Conservation (phyloP, 345 rosid species). For the Melaleuca alternifolia region DNA sequence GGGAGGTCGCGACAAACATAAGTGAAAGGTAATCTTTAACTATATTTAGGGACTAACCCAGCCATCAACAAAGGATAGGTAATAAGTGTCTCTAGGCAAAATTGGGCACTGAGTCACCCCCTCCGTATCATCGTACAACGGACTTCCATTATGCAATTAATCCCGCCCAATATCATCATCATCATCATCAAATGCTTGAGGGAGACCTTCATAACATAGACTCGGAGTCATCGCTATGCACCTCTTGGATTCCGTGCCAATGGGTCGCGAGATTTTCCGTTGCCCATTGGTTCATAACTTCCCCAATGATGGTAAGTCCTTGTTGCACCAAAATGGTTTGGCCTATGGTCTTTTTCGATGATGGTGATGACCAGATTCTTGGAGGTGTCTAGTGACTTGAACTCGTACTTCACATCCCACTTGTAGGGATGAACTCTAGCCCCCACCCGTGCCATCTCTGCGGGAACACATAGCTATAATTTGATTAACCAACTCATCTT, state of each 20-base stretch:
- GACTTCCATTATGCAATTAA: slow-evolving; percentile 40
- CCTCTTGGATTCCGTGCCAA: slow-evolving; percentile 87
- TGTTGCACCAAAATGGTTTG: slow-evolving; percentile 49
- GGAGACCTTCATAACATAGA: background rate
- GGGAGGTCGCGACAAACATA: no score
- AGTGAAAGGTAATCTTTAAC: no score
- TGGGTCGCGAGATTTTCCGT: slow-evolving; percentile 63
- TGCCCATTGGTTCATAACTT: slow-evolving; percentile 42
- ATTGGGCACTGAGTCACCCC: slow-evolving; percentile 76
- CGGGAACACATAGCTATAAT: background rate
- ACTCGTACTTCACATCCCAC: slow-evolving; percentile 74
- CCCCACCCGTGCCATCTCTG: background rate
- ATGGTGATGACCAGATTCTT: slow-evolving; percentile 49
- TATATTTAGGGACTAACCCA: background rate
- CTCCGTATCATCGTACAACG: slow-evolving; percentile 77
- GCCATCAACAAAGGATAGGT: slow-evolving; percentile 43
- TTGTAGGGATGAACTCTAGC: slow-evolving; percentile 30
- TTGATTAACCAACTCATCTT: background rate
- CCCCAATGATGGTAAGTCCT: slow-evolving; percentile 54
- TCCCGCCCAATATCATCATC: background rate
- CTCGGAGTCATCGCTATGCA: background rate
- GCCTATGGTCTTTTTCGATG: slow-evolving; percentile 57
- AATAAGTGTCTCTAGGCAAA: slow-evolving; percentile 63
- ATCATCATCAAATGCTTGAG: background rate
- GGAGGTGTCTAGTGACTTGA: slow-evolving; percentile 53